These are phyloP conservation scores for Fraxinus angustifolia DNA, from an alignment of 305 asterid species.

Conservation along the genomic window DNA sequence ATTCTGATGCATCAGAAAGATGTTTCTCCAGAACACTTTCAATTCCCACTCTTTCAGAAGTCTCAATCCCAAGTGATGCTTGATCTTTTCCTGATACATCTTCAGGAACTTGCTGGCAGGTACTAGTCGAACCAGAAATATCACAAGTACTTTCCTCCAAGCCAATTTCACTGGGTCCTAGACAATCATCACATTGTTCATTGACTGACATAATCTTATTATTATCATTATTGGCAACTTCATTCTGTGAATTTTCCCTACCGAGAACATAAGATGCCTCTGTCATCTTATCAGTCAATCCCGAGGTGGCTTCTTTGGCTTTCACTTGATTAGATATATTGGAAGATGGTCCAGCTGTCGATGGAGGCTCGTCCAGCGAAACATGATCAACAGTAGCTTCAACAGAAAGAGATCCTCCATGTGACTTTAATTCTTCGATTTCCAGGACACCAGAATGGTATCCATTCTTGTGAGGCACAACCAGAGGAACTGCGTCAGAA, in stretches of 20 bases:
- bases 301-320: constrained; percentile 28
- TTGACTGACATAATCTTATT: constrained; percentile 22
- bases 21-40: constrained; percentile 28
- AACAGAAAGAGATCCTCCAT: constrained; percentile 31
- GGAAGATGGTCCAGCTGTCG: constrained; percentile 28
- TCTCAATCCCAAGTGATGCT: constrained; percentile 26
- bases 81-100: constrained; percentile 30
- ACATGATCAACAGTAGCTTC: constrained; percentile 29
- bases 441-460: constrained; percentile 37
- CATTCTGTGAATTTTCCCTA: constrained; percentile 35
- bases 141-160: constrained; percentile 32
- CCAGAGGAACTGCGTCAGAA: constrained; percentile 32
- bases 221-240: constrained; percentile 27
- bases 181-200: constrained; percentile 27
- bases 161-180: constrained; percentile 30
- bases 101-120: constrained; percentile 34
- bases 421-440: constrained; percentile 31
- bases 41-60: constrained; percentile 21
- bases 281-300: constrained; percentile 27
- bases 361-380: constrained; percentile 25
- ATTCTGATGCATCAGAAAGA: constrained; percentile 25
- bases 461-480: constrained; percentile 43
- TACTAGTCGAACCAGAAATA: constrained; percentile 36
- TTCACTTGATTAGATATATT: constrained; percentile 36
- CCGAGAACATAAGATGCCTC: constrained; percentile 35